These are phyloP conservation scores for Heritiera fomes DNA, from an alignment of 345 rosid genomes.

Conservation along the genomic window DNA sequence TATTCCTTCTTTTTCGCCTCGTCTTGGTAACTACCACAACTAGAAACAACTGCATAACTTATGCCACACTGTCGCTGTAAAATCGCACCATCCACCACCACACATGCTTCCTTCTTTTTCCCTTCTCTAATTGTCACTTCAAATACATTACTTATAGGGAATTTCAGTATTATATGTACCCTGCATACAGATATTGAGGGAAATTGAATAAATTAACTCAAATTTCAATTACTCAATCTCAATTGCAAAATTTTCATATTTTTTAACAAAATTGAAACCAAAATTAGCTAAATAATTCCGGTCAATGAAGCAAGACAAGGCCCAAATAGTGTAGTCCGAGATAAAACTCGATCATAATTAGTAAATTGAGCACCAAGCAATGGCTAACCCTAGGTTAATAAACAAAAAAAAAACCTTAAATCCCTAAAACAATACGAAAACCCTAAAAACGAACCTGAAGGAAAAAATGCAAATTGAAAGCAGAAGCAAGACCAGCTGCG, in stretches of 20 bases:
- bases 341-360: not conserved
- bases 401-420: not conserved
- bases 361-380: not conserved
- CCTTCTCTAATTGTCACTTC: constrained; percentile 22
- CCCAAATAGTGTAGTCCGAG: not conserved
- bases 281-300: not conserved
- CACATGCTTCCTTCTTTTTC: constrained; percentile 30
- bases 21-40: constrained; percentile 30
- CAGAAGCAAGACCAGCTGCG: not conserved
- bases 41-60: constrained; percentile 35
- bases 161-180: not conserved
- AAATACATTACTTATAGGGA: constrained; percentile 11
- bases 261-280: not conserved
- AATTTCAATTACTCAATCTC: not conserved
- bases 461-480: not conserved
- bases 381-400: constrained; percentile 6
- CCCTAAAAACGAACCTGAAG: constrained; percentile 16
- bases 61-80: constrained; percentile 12
- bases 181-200: not conserved
- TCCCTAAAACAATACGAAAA: not conserved
- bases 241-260: not conserved
- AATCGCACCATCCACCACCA: constrained; percentile 29
- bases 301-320: not conserved
- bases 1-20: constrained; percentile 31
- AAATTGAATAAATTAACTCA: not conserved